phyloP scores from a whole-genome alignment of 208 protist genomes.

The Herpetomonas tarakana region DNA sequence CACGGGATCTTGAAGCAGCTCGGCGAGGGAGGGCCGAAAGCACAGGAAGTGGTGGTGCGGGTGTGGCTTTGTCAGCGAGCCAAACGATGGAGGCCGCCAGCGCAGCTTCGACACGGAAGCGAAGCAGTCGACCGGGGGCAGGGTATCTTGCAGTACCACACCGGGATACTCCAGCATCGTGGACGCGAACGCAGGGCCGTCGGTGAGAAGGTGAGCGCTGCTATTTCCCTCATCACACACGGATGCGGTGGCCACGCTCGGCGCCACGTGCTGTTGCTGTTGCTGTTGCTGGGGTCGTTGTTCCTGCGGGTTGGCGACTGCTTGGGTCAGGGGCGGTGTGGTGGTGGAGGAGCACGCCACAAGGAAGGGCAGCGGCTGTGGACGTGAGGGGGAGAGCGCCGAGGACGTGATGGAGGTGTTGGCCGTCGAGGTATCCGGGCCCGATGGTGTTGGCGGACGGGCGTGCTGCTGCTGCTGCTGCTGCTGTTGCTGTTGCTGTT shows the following conservation, averaged over 20 bases:
- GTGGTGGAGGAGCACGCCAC: not conserved
- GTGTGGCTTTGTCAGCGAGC: slow-evolving; percentile 14
- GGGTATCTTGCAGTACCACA: slow-evolving; percentile 30
- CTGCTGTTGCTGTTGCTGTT: not conserved
- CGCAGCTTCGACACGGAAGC: slow-evolving; percentile 52
- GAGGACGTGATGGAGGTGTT: not conserved
- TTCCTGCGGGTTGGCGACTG: too few relatives aligned
- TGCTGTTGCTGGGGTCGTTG: too few relatives aligned
- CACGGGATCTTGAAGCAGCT: slow-evolving; percentile 17
- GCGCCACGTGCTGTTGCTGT: too few relatives aligned
- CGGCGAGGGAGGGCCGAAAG: slow-evolving; percentile 19
- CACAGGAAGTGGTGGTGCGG: slow-evolving; percentile 24
- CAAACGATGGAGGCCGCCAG: slow-evolving; percentile 54
- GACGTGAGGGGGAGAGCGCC: not conserved
- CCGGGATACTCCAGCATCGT: slow-evolving; percentile 8
- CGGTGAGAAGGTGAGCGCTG: not conserved
- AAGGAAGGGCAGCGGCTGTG: not conserved
- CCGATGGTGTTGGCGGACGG: not conserved
- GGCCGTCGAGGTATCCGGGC: not conserved
- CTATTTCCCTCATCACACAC: not conserved
- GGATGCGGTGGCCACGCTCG: not conserved
- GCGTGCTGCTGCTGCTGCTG: not conserved
- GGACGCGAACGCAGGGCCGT: not conserved
- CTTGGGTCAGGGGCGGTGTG: not conserved
- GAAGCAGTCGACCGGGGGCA: slow-evolving; percentile 66